Base-by-base conservation (phyloP, 2,329 filamentous ascomycete species). In the Blastomyces percursus region DNA sequence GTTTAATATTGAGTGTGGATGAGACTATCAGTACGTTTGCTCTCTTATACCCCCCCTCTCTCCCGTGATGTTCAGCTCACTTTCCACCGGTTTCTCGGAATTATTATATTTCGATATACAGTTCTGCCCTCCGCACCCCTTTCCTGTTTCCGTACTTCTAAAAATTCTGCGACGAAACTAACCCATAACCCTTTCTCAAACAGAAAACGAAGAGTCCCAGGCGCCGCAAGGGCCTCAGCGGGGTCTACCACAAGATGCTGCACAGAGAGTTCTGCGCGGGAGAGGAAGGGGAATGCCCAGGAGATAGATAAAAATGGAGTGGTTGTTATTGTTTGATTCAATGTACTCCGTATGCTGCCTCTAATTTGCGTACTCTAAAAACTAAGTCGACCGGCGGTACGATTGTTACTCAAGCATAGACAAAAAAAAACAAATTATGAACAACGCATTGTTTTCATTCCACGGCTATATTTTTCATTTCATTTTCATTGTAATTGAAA, bases 1-100 rank as follows among this genome's bases (percentile, higher is more conserved):
- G 94, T 79, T 79, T 99, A 79, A 97, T 99, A 69, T 79, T 99
- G 71, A 89, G 91, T 70, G 94, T 99, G 62, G 94, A 99, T 73
- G 94, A 99, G 85, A 99, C 94, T 42, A 97, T 99, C 78, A 91
- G 87, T 84, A 79, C 70, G 80, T 73, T 61, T 62, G 35, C n/a
- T 51, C 27, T 4, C 27, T 30, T 30, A 2, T 30, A 30, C 19
- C 21, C 12, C 35, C 35, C 35, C 35, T 9, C 2, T 12, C 35
- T 11, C 35, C 9, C 9, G 1, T 38, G 35, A 38, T 38, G 35
- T 38, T 38, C 35, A 38, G 12, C 32, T 30, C n/a, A 14, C 7
- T 35, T 42, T 61, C 55, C 19, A 59, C 35, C 9, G 30, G 61
- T 52, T 46, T 55, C 52, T 14, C 12, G 50, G 24, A 40, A 42